Base-by-base conservation (phyloP, 2,329 filamentous ascomycete species). In the Alternaria gaisen region DNA sequence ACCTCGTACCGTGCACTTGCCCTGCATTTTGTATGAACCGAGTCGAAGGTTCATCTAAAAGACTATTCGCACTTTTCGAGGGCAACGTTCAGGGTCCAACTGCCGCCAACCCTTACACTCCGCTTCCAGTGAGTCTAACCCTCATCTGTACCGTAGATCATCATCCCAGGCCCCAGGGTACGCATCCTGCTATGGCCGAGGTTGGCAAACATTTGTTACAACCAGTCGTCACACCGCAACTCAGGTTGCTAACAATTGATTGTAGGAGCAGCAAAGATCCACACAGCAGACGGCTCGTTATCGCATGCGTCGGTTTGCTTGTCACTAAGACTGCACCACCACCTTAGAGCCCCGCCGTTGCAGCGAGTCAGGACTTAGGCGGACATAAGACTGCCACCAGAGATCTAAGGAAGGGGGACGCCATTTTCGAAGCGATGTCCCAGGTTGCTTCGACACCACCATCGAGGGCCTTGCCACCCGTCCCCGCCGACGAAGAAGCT, bases 341-440 rank as follows among this genome's bases (percentile, higher is more conserved):
- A 63, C 53, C 38, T 58, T 60, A 46, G 50, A 53, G 53, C 63
- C 63, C 60, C 60, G 52, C 63, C 41, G 38, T 47, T 57, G 28
- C 53, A 55, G 32, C 64, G 66, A 69, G 66, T 66, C 66, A 69
- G 65, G 53, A 24, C 22, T 56, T 36, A 59, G 50, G 51, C 48
- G 60, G 60, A 47, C 43, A 61, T 58, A 61, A 61, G 34, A 56
- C 60, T 36, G 54, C 50, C 44, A 43, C 43, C 51, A 60, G 44
- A 52, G 46, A 42, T 44, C 32, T 30, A 38, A 53, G 22, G 55
- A 59, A 57, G 54, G 53, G 58, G 36, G 16, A 38, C 34, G 41
- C 59, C 56, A 53, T 52, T 55, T 30, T 48, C 43, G 36, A 70
- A 66, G 66, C 61, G 58, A 79, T 79, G 76, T 61, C 68, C 41